A percentile compares a stretch with the other conserved stretches of the same genome.
Evolutionary conservation across 1,139 yeast genomes (phyloP).

Genomic region (Pichia sp.): DNA sequence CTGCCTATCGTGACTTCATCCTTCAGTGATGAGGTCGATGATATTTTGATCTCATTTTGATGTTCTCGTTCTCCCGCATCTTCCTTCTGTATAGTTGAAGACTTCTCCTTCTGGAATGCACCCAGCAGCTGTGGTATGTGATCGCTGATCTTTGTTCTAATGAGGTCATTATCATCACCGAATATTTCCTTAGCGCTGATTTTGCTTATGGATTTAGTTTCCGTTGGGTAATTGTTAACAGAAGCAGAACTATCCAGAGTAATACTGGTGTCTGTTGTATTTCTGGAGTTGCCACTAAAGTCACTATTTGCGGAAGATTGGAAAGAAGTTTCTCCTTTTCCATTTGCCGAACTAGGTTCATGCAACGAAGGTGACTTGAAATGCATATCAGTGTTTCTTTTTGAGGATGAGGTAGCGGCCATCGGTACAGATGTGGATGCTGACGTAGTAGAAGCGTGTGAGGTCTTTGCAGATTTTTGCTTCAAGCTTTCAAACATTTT

Average conservation of each 20-base stretch:
- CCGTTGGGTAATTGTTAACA: not conserved
- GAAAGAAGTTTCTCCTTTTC: not conserved
- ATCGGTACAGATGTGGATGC: not conserved
- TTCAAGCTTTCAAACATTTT: slow-evolving; percentile 46
- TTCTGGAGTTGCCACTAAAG: slow-evolving; percentile 1
- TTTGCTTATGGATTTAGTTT: slow-evolving; percentile 3
- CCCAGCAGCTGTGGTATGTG: slow-evolving; percentile 51
- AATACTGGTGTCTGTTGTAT: slow-evolving; percentile 11
- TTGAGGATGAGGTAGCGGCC: too few relatives aligned
- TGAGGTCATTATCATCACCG: slow-evolving; percentile 11
- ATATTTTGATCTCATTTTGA: too few relatives aligned
- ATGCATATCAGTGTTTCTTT: not conserved
- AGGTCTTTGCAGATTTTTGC: slow-evolving; percentile 9
- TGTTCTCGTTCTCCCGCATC: too few relatives aligned
- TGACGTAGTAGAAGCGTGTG: not conserved
- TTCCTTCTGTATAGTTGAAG: too few relatives aligned
- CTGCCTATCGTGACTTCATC: too few relatives aligned
- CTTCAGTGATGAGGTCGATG: too few relatives aligned
- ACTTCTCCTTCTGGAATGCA: slow-evolving; percentile 39
- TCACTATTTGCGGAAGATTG: not conserved
- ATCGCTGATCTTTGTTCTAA: slow-evolving; percentile 42
- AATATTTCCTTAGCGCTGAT: slow-evolving; percentile 12
- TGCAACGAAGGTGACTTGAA: not conserved
- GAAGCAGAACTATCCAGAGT: slow-evolving; percentile 12
- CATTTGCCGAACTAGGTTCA: not conserved